These are phyloP conservation scores for Bathelium albidoporum DNA, from an alignment of 495 filamentous ascomycete species.

Conservation along the genomic window DNA sequence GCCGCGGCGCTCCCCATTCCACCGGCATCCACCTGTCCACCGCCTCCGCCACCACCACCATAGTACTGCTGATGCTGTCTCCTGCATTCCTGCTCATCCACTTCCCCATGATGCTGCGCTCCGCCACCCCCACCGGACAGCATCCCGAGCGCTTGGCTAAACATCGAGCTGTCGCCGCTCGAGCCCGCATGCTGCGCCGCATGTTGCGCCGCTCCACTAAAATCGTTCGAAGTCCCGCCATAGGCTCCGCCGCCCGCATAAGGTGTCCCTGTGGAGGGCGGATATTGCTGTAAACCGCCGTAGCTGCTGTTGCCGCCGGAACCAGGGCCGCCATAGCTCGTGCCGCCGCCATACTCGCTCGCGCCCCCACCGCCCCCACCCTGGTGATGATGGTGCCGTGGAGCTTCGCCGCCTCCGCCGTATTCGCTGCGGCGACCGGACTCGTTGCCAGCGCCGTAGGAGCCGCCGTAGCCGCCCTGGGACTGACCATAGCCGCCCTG, in stretches of 20 bases:
- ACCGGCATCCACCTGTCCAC: constrained; percentile 18
- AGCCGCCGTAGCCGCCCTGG: not conserved
- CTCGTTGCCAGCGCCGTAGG: not conserved
- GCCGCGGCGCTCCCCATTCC: constrained; percentile 52
- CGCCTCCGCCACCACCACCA: constrained; percentile 30
- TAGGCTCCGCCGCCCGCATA: constrained; percentile 26
- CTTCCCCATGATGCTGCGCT: constrained; percentile 31
- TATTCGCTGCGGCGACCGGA: no score
- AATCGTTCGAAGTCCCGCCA: constrained; percentile 35
- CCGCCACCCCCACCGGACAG: constrained; percentile 34
- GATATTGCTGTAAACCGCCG: constrained; percentile 8
- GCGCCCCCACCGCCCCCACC: no score
- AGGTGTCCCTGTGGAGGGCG: constrained; percentile 24
- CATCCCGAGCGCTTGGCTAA: constrained; percentile 40
- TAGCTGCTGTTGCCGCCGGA: constrained; percentile 9
- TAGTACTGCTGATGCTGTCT: constrained; percentile 49
- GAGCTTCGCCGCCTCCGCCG: not conserved
- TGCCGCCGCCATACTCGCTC: no score
- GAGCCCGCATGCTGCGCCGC: constrained; percentile 42
- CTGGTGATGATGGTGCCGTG: not conserved
- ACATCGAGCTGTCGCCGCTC: constrained; percentile 36
- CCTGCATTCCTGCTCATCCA: constrained; percentile 49
- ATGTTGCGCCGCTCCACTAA: constrained; percentile 38
- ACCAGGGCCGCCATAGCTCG: not conserved
- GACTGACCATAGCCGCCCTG: not conserved